These are phyloP conservation scores for Candida michaelii DNA, from an alignment of 805 yeast genomes.

Conservation along the genomic window DNA sequence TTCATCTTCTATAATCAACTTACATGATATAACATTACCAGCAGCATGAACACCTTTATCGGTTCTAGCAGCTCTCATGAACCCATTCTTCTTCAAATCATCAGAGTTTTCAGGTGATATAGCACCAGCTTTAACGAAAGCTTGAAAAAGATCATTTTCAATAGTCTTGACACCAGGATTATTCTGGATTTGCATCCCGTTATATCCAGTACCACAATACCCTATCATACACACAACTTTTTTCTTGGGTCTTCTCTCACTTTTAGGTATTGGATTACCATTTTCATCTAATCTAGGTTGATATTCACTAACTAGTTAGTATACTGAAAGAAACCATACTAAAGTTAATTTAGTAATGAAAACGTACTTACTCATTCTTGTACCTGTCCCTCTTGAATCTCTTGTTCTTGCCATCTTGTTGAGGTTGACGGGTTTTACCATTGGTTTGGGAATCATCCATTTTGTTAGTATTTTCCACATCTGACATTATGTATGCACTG, in stretches of 20 bases:
- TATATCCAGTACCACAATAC: conserved; percentile 94
- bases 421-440: conserved; percentile 7
- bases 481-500: conserved; percentile 8
- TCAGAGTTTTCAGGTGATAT: conserved; percentile 81
- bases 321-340: background rate
- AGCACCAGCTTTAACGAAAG: conserved; percentile 85
- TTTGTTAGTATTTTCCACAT: conserved; percentile 4
- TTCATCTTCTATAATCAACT: conserved; percentile 79
- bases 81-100: conserved; percentile 83
- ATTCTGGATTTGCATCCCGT: conserved; percentile 82
- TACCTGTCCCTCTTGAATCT: conserved; percentile 16
- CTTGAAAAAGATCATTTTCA: conserved; percentile 84
- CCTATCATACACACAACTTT: conserved; percentile 91
- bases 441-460: conserved; percentile 11
- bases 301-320: conserved; percentile 27
- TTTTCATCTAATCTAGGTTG: conserved; percentile 54
- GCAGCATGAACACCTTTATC: conserved; percentile 99
- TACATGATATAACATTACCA: conserved; percentile 84
- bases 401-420: conserved; percentile 9
- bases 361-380: conserved; percentile 61
- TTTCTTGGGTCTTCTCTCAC: conserved; percentile 75
- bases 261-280: conserved; percentile 58
- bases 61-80: conserved; percentile 84
- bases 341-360: background rate
- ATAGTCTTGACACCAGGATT: conserved; percentile 88